Base-by-base conservation (phyloP, 192 early-diverging fungal species). In the Coemansia biformis region DNA sequence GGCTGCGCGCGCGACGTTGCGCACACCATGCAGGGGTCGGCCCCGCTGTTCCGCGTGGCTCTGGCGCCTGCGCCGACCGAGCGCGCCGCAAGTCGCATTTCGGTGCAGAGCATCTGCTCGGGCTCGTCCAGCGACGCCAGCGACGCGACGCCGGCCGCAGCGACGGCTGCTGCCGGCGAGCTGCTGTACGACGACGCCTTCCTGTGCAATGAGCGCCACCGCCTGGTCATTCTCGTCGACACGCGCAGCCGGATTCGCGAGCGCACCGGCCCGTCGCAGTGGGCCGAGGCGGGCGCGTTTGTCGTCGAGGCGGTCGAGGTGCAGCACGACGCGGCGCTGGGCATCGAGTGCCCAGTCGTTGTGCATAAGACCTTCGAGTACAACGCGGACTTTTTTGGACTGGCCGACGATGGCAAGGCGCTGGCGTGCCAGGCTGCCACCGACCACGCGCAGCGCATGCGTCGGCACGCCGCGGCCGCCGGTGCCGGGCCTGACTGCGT, bases 31-130 rank as follows among this genome's bases (percentile, higher is more conserved):
- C 38, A 45, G 0, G 71, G 71, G 16, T 38, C 35, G 10, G 63
- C 63, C 13, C 63, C 71, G 18, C 43, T 74, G 42, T 66, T 50
- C 56, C 46, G 49, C 14, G 71, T 74, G 30, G 31, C 54, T 1
- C 31, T 71, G 56, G 38, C 56, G 21, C 16, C 32, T 2, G 56
- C 56, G 22, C 60, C 67, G 5, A 56, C 63, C 6, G 56, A 63
- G 41, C 39, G 67, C 22, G 59, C 67, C 3, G 67, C 60, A 21
- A 71, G 67, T 52, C 63, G 60, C 47, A 71, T 71, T n/a, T 71
- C 67, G 4, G 55, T 71, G 38, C 67, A 43, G 43, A 71, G 67
- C 52, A 71, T 71, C 35, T 71, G 67, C 48, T 71, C 67, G 3
- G 43, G 30, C 15, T 22, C 45, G 19, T 56, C 60, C 2, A 31